A percentile compares a stretch with the other conserved stretches of the same genome.
These are phyloP conservation scores for Lecanicillium sp. DNA, from an alignment of 2,329 filamentous ascomycete species.

Conservation along the genomic window DNA sequence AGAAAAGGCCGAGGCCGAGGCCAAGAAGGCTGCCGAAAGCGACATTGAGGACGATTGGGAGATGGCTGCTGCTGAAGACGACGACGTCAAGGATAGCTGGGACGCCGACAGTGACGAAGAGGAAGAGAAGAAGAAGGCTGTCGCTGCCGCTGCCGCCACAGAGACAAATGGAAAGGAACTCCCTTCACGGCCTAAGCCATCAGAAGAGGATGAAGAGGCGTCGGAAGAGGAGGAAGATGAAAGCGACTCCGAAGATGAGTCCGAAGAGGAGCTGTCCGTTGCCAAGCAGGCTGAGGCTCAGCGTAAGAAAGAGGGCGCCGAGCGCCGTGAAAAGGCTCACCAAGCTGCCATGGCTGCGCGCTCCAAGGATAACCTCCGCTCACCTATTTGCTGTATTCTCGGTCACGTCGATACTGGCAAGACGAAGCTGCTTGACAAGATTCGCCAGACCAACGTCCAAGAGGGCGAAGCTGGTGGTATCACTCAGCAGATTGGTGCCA, in stretches of 20 bases:
- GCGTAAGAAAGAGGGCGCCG: constrained; percentile 81
- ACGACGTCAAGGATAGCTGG: constrained; percentile 89
- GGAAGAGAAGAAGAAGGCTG: constrained; percentile 30
- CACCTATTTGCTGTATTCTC: constrained; percentile 98
- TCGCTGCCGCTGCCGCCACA: constrained; percentile 8
- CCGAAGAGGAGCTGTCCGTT: constrained; percentile 68
- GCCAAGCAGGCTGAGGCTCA: constrained; percentile 62
- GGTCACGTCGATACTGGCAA: constrained; percentile 99
- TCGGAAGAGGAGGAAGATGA: constrained; percentile 19
- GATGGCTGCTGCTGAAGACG: constrained; percentile 67
- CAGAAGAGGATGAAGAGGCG: constrained; percentile 39
- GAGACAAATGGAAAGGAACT: constrained; percentile 7
- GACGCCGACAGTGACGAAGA: constrained; percentile 78
- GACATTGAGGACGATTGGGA: constrained; percentile 83
- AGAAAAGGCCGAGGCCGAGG: constrained; percentile 49
- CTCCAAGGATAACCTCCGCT: constrained; percentile 90
- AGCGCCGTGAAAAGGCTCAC: constrained; percentile 80
- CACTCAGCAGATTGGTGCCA: constrained; percentile 98
- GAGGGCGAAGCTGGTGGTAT: constrained; percentile 99
- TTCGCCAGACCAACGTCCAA: constrained; percentile 96
- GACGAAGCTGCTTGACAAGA: constrained; percentile 98
- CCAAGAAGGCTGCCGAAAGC: constrained; percentile 45
- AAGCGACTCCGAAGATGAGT: constrained; percentile 42
- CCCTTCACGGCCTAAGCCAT: constrained; percentile 11
- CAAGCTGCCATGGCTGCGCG: constrained; percentile 85